Base-by-base conservation (phyloP, 2,329 filamentous ascomycete species). In the Elsinoe arachidis region DNA sequence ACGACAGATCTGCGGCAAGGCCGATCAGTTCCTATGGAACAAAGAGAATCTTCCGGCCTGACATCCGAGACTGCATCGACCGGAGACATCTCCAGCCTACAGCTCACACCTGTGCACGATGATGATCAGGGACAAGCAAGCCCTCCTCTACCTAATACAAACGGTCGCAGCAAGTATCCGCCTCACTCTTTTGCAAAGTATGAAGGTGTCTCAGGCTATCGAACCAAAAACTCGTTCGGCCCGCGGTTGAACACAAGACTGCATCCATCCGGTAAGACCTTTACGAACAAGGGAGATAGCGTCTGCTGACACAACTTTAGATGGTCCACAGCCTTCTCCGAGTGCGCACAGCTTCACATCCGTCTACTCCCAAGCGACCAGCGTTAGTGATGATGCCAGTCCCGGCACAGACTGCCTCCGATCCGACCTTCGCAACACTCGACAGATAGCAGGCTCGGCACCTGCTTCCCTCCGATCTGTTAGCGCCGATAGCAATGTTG, bases 151-250 rank as follows among this genome's bases (percentile, higher is more conserved):
- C 61, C n/a, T 61, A 33, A 54, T 19, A 59, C 66, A 4, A 26
- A 12, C 23, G 54, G 63, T 35, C 55, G 62, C 49, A 65, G 60
- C 59, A 60, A 64, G 33, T 66, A 70, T 56, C 70, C 69, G 15
- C 68, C 71, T 11, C 67, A 67, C 35, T 68, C 68, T 1, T 68
- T 69, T 51, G 64, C 69, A 12, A 69, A 68, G 59, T 74, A 73
- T 62, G 70, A 63, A 57, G 62, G 68, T 54, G 69, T 69, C 23
- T 15, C 15, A 2, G 54, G 54, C 11, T 46, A 49, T 19, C 54
- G 54, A 10, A 30, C 37, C n/a, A 56, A 33, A 30, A 56, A 56
- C 21, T 56, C 54, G n/a, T 56, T 56, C 33, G 41, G 54, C 9
- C 54, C 38, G 17, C n/a, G 54, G 30, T 21, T 56, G 53, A 33